Conservation (phyloP, 2,329 filamentous ascomycete genomes). For the Pseudogymnoascus verrucosus region DNA sequence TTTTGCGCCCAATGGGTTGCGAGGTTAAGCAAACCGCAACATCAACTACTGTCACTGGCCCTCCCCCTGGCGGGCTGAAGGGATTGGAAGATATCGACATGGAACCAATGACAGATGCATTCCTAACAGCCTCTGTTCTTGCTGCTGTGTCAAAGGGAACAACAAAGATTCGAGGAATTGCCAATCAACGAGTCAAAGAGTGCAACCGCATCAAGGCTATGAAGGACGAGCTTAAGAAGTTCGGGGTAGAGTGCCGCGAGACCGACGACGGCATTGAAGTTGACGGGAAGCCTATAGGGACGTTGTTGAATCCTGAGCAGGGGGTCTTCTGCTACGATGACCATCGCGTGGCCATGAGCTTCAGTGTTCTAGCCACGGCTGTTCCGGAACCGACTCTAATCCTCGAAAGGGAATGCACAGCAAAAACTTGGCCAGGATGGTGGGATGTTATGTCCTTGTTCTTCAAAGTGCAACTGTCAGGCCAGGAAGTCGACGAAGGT, state of each 20-base stretch:
- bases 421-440: constrained; percentile 98
- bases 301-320: constrained; percentile 47
- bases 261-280: constrained; percentile 90
- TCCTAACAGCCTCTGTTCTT: constrained; percentile 87
- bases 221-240: constrained; percentile 90
- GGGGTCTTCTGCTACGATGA: constrained; percentile 93
- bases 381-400: constrained; percentile 67
- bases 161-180: constrained; percentile 87
- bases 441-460: constrained; percentile 80
- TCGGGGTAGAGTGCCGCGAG: constrained; percentile 77
- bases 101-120: constrained; percentile 99
- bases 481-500: constrained; percentile 44
- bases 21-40: constrained; percentile 72
- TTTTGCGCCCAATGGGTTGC: constrained; percentile 90
- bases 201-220: constrained; percentile 95
- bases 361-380: constrained; percentile 75
- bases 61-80: constrained; percentile 62
- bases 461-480: constrained; percentile 70
- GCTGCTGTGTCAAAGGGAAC: constrained; percentile 79
- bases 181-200: constrained; percentile 96
- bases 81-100: constrained; percentile 83
- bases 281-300: constrained; percentile 41
- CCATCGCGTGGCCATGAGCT: constrained; percentile 96
- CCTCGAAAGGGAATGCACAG: constrained; percentile 83
- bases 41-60: constrained; percentile 90